Evolutionary conservation across 208 protist species (phyloP), one percentile per base, ranked within the genome.

Genomic region (Histomonas meleagridis): DNA sequence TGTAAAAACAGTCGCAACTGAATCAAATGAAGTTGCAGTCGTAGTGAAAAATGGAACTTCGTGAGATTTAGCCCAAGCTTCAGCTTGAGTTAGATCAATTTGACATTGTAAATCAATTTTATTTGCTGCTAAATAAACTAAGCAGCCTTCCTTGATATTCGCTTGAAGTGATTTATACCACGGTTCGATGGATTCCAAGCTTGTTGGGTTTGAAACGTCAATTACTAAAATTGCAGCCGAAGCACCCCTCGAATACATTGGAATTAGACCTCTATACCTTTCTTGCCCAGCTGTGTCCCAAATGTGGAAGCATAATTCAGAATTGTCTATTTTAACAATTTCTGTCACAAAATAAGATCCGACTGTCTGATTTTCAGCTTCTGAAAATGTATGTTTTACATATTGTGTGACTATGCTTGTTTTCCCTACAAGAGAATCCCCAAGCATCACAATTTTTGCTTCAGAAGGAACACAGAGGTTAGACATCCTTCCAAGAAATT

Each of bases 251-350:
- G 51, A 86, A 86, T 46, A 86, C 5, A 86, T 86, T 28, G n/a
- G n/a, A 16, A 14, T 46, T 18, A 86, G 76, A 18, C 46, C 51
- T 38, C 40, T 14, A 55, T 51, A 86, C 18, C 76, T 40, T 48
- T 86, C 76, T 86, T 86, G 40, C 9, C 76, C 76, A 16, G 76
- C 76, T 16, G 76, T 86, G 16, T 86, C 76, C 76, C 76, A 86
- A 32, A 86, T 86, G n/a, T 86, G 40, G 21, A 57, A 55, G 26
- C 55, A 43, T 0, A 32, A 21, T 32, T 32, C 12, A 14, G 51
- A 40, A 12, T 49, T 48, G 3, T 55, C 46, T 2, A 86, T 38
- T 3, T 5, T 28, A 0, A 26, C 38, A 32, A 12, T 14, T 46
- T 46, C 51, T 0, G 23, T 51, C 38, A 26, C 46, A 28, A 26